Base-by-base conservation (phyloP, 208 protist genomes). In the Leishmania lainsoni region DNA sequence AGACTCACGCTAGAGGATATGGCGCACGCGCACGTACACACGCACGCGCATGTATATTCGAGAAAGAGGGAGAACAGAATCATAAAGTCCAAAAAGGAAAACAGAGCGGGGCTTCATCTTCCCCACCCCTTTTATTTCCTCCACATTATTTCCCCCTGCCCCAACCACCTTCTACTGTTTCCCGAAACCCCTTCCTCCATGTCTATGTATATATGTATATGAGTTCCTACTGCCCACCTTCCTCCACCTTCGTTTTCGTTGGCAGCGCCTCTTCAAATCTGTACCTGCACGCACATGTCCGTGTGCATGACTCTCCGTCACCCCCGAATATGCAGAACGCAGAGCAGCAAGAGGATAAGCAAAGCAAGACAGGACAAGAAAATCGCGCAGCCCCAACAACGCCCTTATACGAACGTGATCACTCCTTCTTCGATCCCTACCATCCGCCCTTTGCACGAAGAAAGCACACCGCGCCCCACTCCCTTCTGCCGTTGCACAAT, bases 181-280 rank as follows among this genome's bases (percentile, higher is more conserved):
- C 63, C 32, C 26, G 5, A 32, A 69, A 12, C 32, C 8, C 65
- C 9, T 39, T 26, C 17, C 52, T 75, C 6, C 70, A 54, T 29
- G n/a, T 35, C 70, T 56, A 66, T 63, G 32, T n/a, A 63, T 63
- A 42, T 63, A 54, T 45, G n/a, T 59, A 56, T 63, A 76, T 58
- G 32, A 16, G 20, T 1, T 39, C 20, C 9, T n/a, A 35, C 32
- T 35, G 3, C 32, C 22, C 56, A 6, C 10, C 51, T 4, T 17
- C 51, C 59, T 3, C 10, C 59, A 14, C n/a, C n/a, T n/a, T n/a
- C 26, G n/a, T n/a, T 3, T 17, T 65, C 59, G 10, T 20, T 35
- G 59, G 59, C 10, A 29, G 59, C 59, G 32, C 16, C 59, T 65
- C 59, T 65, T 65, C 59, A 26, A 26, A 65, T 35, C 6, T 65